Base-by-base conservation (phyloP, 176 grass and related monocot species). In the Hsuehochloa calcarea region DNA sequence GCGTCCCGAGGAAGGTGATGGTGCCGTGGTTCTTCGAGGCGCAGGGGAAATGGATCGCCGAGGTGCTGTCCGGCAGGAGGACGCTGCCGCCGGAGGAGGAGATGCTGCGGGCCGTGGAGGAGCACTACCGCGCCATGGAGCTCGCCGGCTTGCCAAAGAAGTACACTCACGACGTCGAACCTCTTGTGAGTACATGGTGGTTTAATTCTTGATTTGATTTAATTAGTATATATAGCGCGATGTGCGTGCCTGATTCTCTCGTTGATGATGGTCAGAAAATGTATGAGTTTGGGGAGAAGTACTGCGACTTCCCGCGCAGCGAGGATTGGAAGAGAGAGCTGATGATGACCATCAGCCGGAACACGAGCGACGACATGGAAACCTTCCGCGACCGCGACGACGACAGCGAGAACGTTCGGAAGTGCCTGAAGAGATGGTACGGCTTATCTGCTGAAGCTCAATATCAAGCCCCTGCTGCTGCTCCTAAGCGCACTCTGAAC, bases 11-110 rank as follows among this genome's bases (percentile, higher is more conserved):
- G 31, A 87, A 81, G 85, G 77, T 74, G 52, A 67, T 65, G 22
- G 69, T 13, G 11, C 79, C 79, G 12, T 59, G 50, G 31, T 87
- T 74, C 68, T 87, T 81, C 58, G 55, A 78, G 25, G 75, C 38
- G 19, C 83, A 85, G 77, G 83, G 31, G 55, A 85, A 69, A 40
- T 87, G 85, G 85, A 67, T 87, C 50, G 77, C 85, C 5, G 58
- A 66, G 9, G 55, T 81, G 27, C 85, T 81, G 19, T 87, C 77
- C 4, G 77, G 85, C 17, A 54, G 45, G 58, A 31, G 58, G 52
- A n/a, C 29, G 23, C 54, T 87, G 15, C 85, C 69, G 25, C 19
- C 85, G 15, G 54, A 46, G 41, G 69, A 58, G 20, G 85, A 87
- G 23, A 81, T 81, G 85, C 34, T 68, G 68, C 72, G 74, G 15